These are phyloP conservation scores for Ceratobasidium sp. DNA, from an alignment of 1,284 basidiomycete species.

Conservation along the genomic window DNA sequence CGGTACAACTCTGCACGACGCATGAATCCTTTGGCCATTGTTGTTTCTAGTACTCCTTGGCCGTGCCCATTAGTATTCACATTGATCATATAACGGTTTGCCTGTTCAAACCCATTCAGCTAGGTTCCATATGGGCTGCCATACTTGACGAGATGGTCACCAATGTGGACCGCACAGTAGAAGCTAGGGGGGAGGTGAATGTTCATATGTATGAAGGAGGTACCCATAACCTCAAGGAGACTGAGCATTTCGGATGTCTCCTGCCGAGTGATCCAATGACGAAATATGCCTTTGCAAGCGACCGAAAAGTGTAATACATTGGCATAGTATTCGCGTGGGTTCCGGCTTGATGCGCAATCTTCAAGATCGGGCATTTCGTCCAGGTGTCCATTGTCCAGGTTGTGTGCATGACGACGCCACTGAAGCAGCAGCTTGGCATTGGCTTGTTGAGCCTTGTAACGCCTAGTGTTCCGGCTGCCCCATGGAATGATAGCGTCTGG, in stretches of 20 bases:
- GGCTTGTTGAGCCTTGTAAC: background rate
- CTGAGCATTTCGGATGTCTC: background rate
- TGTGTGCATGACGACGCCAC: background rate
- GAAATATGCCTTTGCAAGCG: background rate
- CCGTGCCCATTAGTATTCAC: constrained; percentile 22
- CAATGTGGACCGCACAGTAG: background rate
- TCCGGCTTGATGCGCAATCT: background rate
- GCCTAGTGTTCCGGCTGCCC: background rate
- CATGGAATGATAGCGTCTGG: constrained; percentile 2
- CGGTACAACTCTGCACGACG: constrained; percentile 11
- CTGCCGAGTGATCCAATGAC: background rate
- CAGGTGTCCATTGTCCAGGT: background rate
- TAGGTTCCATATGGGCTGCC: background rate
- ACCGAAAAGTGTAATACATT: constrained; percentile 18
- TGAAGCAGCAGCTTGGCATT: background rate
- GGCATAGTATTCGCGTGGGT: background rate
- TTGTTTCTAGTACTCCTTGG: constrained; percentile 13
- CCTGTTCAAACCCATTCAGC: background rate
- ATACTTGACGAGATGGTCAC: background rate
- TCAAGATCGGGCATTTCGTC: background rate
- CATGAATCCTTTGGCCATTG: constrained; percentile 17
- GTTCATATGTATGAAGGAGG: background rate
- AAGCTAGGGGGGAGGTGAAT: background rate
- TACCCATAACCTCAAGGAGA: background rate
- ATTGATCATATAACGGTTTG: constrained; percentile 1